A percentile compares a stretch with the other conserved stretches of the same genome.
Conservation (phyloP, 148 eudicot species). For the Vaccinium macrocarpon region DNA sequence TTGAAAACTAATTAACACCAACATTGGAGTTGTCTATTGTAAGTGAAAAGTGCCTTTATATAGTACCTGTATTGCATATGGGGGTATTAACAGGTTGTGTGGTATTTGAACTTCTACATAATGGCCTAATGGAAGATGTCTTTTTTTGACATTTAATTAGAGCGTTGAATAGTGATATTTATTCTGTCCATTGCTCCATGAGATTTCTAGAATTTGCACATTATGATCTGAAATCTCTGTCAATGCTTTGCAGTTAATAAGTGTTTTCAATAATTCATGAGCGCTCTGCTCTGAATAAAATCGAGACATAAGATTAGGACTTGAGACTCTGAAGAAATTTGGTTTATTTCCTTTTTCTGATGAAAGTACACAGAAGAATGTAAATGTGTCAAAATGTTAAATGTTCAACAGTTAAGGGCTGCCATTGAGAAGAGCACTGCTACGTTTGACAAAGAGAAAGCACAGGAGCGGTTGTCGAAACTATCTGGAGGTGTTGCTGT, state of each 20-base stretch:
- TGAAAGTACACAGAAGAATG: neutral
- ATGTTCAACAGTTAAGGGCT: conserved; percentile 58
- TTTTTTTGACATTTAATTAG: neutral
- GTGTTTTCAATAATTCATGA: neutral
- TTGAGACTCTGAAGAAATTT: neutral
- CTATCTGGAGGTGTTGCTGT: conserved; percentile 96
- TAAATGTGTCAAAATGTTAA: conserved; percentile 11
- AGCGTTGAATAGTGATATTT: neutral
- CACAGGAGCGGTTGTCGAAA: conserved; percentile 65
- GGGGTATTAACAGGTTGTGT: neutral
- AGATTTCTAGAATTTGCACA: neutral
- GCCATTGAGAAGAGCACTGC: conserved; percentile 71
- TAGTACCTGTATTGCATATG: neutral
- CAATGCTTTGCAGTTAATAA: neutral
- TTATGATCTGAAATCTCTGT: neutral
- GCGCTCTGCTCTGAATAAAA: neutral
- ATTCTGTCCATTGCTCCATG: neutral
- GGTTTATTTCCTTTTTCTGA: neutral
- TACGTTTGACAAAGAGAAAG: conserved; percentile 90
- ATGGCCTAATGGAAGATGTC: neutral
- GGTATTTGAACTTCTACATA: neutral
- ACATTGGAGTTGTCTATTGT: neutral
- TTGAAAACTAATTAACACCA: neutral
- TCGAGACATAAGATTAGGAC: neutral
- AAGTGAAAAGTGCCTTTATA: neutral